Evolutionary conservation across 2,329 filamentous ascomycete genomes (phyloP).

Genomic region (Colletotrichum sojae): DNA sequence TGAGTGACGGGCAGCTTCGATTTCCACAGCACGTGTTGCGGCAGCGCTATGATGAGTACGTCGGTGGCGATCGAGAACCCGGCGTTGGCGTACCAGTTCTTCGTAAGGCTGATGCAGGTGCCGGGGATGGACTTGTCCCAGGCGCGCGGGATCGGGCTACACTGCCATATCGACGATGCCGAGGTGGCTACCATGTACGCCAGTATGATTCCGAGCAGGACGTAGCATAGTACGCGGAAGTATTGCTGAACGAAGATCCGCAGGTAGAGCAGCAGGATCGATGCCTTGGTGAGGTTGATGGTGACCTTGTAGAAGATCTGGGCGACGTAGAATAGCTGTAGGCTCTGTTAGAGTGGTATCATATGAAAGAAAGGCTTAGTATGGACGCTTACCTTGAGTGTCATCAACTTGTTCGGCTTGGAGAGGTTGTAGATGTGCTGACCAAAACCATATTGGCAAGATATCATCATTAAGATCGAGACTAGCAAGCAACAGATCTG

Average conservation of each 20-base stretch:
- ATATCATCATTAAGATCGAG: conserved; percentile 56
- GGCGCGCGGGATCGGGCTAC: conserved; percentile 60
- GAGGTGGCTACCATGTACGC: conserved; percentile 63
- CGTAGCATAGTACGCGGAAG: conserved; percentile 60
- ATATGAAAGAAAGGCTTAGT: too few species aligned
- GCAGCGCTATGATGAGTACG: conserved; percentile 41
- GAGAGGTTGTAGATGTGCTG: conserved; percentile 55
- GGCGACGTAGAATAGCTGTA: conserved; percentile 64
- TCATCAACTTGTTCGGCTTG: conserved; percentile 50
- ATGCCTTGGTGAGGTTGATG: conserved; percentile 67
- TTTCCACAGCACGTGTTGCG: conserved; percentile 59
- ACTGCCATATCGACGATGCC: conserved; percentile 64
- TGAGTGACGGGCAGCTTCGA: conserved; percentile 58
- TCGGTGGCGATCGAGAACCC: conserved; percentile 42
- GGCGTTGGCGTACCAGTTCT: conserved; percentile 40
- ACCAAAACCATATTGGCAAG: conserved; percentile 59
- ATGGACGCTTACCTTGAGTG: conserved; percentile 51
- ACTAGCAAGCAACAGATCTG: conserved; percentile 55
- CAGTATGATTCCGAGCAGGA: conserved; percentile 58
- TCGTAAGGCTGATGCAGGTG: conserved; percentile 40
- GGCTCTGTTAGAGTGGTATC: neutral
- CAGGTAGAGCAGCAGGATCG: conserved; percentile 67
- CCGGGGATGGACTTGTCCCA: conserved; percentile 55
- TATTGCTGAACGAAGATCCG: conserved; percentile 64
- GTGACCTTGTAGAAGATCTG: conserved; percentile 69